Conservation (phyloP, 371 early-diverging fungal species). For the Mucor ambiguus region DNA sequence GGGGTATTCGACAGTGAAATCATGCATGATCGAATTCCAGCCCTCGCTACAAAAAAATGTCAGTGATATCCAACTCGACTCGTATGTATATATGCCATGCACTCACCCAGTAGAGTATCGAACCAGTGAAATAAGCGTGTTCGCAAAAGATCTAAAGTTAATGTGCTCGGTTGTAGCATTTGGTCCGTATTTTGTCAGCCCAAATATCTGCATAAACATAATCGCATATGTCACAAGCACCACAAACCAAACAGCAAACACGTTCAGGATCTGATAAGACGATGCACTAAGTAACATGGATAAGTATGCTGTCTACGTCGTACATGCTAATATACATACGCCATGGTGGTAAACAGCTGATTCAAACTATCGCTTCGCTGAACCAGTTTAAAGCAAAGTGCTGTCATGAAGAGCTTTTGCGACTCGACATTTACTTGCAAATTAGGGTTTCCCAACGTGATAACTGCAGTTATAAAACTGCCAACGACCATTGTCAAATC, state of each 20-base stretch:
- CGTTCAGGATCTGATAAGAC: conserved; percentile 62
- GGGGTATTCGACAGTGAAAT: conserved; percentile 64
- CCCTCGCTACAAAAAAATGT: conserved; percentile 52
- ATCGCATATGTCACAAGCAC: conserved; percentile 68
- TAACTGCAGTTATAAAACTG: conserved; percentile 50
- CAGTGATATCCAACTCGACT: neutral
- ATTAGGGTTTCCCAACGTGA: conserved; percentile 29
- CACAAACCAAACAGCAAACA: conserved; percentile 71
- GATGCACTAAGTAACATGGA: conserved; percentile 41
- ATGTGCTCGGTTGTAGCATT: conserved; percentile 57
- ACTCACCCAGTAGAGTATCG: conserved; percentile 70
- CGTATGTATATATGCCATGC: neutral
- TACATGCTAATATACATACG: conserved; percentile 39
- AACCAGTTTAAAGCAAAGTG: conserved; percentile 66
- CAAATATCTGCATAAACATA: conserved; percentile 76
- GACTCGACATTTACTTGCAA: conserved; percentile 53
- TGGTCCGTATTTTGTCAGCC: conserved; percentile 64
- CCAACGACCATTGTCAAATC: conserved; percentile 58
- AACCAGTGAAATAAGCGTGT: conserved; percentile 63
- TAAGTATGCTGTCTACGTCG: neutral
- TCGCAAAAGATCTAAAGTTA: conserved; percentile 64
- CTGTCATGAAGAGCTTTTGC: conserved; percentile 67
- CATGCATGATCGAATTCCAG: conserved; percentile 77
- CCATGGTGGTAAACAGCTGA: conserved; percentile 70
- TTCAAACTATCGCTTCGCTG: conserved; percentile 67